Evolutionary conservation across 2,329 filamentous ascomycete species (phyloP), one percentile per base, ranked within the genome.

Genomic region (Claviceps arundinis): DNA sequence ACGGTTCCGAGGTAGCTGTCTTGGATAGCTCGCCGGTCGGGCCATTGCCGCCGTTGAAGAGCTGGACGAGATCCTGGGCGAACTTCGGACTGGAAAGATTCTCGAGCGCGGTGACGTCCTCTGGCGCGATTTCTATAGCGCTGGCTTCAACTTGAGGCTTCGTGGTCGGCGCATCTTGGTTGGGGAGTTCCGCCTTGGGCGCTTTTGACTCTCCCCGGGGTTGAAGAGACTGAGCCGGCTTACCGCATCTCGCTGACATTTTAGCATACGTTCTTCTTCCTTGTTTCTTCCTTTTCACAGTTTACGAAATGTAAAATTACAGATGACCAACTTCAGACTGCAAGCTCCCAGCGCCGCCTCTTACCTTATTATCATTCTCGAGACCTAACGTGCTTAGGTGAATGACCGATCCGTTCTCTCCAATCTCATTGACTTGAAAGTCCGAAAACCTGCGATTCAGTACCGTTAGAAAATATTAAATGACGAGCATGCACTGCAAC

Each of bases 371-470:
- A 48, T 37, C 51, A 47, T 43, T 57, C 57, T 50, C 54, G 7
- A 65, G 45, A 16, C 65, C 67, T 17, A 76, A 66, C 50, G 73
- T 76, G 53, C 68, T 73, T 48, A 96, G 72, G 65, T 91, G 88
- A 50, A 93, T 66, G 14, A 95, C 87, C 51, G 81, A 69, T 16
- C 89, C 89, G 61, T 85, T 79, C 34, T 83, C 81, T 19, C 78
- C 72, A 56, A 96, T 91, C 67, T 96, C 90, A 62, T 95, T 90
- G 60, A 96, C 90, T 59, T 93, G 74, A 61, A 96, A 96, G 65
- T 96, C 90, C 4, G 89, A 91, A 67, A 90, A 96, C 58, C 88
- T 81, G 48, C 3, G n/a, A 14, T 34, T 48, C 9, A 48, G 38
- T 44, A 4, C n/a, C 26, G 38, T 14, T 7, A 14, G 11, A 19